Conservation (phyloP, 2,329 filamentous ascomycete genomes). For the Aspergillus aculeatinus region DNA sequence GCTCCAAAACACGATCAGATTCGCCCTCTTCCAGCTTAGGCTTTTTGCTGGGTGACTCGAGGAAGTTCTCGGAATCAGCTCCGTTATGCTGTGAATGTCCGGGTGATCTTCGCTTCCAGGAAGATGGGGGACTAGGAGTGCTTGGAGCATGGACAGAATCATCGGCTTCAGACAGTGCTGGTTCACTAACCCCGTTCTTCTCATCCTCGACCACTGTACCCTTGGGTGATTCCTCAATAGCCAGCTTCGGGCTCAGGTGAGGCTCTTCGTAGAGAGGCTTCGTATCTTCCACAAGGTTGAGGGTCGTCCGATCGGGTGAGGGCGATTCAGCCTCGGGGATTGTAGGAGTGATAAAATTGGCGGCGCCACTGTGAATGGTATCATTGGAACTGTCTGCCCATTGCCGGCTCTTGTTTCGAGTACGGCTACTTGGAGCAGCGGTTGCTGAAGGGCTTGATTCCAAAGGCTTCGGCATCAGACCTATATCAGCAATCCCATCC, state of each 20-base stretch:
- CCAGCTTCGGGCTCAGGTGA: constrained; percentile 1
- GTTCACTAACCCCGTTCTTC: constrained; percentile 6
- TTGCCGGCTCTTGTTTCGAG: constrained; percentile 18
- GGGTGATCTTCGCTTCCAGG: constrained; percentile 29
- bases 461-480: constrained; percentile 8
- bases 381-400: constrained; percentile 11
- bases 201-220: constrained; percentile 9
- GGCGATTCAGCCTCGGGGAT: constrained; percentile 13
- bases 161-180: constrained; percentile 1
- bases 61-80: constrained; percentile 14
- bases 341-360: not conserved
- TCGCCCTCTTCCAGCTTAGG: constrained; percentile 33
- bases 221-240: constrained; percentile 12
- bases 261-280: constrained; percentile 9
- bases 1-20: constrained; percentile 21
- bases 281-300: constrained; percentile 11
- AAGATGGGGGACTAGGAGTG: constrained; percentile 17
- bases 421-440: constrained; percentile 17
- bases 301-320: constrained; percentile 16
- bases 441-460: constrained; percentile 18
- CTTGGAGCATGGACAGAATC: constrained; percentile 11
- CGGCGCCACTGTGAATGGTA: not conserved
- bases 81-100: constrained; percentile 22
- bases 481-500: constrained; percentile 15
- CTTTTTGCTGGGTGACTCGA: constrained; percentile 28